Conservation (phyloP, 768 basidiomycete genomes). For the Hygrocybe coccinea region DNA sequence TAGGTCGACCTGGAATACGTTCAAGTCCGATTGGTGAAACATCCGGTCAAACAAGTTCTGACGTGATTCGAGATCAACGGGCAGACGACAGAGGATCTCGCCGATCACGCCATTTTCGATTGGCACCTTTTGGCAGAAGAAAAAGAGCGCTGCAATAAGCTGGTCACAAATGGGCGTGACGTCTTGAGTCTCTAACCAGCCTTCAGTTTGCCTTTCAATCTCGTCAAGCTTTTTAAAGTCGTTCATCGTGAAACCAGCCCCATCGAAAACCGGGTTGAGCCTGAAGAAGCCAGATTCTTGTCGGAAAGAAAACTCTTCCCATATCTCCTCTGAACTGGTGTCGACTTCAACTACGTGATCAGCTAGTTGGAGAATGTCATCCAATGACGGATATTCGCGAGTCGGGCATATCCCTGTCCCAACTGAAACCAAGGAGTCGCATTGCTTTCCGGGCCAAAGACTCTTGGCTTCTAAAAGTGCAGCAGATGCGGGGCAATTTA, state of each 20-base stretch:
- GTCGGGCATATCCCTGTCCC: background rate
- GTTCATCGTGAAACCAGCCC: background rate
- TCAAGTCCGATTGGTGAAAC: background rate
- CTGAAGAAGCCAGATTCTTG: background rate
- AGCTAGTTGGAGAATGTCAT: background rate
- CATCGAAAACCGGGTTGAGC: background rate
- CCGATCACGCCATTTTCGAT: background rate
- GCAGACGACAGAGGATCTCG: background rate
- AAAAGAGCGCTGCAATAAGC: background rate
- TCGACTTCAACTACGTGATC: background rate
- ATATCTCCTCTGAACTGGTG: background rate
- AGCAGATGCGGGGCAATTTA: background rate
- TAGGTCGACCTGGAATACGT: too few relatives aligned
- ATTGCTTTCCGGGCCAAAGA: background rate
- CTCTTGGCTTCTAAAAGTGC: background rate
- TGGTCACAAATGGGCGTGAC: background rate
- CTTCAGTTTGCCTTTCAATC: background rate
- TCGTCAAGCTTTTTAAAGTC: background rate
- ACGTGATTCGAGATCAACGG: background rate
- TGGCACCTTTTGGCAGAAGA: background rate
- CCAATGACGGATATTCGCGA: background rate
- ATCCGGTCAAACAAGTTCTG: background rate
- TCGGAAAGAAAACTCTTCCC: background rate
- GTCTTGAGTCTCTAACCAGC: background rate
- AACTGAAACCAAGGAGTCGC: background rate